These are phyloP conservation scores for Leccinum subgranulosum DNA, from an alignment of 768 basidiomycete species.

Conservation along the genomic window DNA sequence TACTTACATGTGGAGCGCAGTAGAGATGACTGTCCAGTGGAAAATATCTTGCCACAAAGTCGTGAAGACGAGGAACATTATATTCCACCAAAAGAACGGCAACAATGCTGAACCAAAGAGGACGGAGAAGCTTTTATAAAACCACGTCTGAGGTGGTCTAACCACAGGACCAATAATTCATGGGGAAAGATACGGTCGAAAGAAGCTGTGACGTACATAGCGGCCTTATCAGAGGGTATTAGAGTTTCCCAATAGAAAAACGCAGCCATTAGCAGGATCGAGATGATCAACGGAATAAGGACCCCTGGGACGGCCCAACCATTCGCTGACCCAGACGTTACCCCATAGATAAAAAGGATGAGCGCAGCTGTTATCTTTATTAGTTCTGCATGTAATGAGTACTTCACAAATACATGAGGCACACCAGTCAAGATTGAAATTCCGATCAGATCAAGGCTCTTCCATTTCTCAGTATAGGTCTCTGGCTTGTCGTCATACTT, in stretches of 20 bases:
- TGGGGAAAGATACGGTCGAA: background rate
- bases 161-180: background rate
- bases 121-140: conserved; percentile 39
- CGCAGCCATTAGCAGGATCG: conserved; percentile 34
- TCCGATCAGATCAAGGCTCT: conserved; percentile 37
- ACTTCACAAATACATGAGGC: background rate
- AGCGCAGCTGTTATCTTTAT: conserved; percentile 28
- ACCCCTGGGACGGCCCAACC: conserved; percentile 50
- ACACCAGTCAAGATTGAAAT: conserved; percentile 37
- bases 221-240: conserved; percentile 39
- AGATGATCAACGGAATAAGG: conserved; percentile 44
- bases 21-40: conserved; percentile 39
- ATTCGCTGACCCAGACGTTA: conserved; percentile 44
- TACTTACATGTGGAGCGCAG: conserved; percentile 39
- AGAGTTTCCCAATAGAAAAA: conserved; percentile 54
- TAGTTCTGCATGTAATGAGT: background rate
- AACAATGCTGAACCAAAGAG: conserved; percentile 37
- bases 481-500: conserved; percentile 1
- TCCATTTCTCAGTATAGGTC: conserved; percentile 17
- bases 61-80: conserved; percentile 33
- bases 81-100: conserved; percentile 43
- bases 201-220: conserved; percentile 33
- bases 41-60: conserved; percentile 41
- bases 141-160: conserved; percentile 44
- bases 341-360: conserved; percentile 40